These are phyloP conservation scores for Sporothrix euskadiensis DNA, from an alignment of 2,329 filamentous ascomycete genomes.

Conservation along the genomic window DNA sequence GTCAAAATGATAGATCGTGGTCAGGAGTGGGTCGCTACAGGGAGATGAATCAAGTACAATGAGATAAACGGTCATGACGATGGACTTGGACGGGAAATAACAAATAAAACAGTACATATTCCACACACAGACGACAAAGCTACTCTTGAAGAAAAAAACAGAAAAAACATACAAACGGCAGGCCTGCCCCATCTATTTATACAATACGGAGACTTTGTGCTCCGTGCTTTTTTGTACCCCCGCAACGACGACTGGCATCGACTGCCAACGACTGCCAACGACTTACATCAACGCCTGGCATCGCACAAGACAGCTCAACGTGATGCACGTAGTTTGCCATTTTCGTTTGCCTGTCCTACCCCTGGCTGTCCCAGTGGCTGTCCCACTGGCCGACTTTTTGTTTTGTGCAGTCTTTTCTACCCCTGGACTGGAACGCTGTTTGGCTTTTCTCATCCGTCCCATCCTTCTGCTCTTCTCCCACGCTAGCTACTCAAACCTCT, in stretches of 20 bases:
- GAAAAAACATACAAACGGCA: background rate
- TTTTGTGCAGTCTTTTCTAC: background rate
- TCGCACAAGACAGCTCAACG: background rate
- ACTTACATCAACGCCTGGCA: background rate
- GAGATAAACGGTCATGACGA: too few relatives aligned
- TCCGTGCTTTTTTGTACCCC: slow-evolving; percentile 5
- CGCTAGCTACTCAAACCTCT: background rate
- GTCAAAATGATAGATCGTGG: slow-evolving; percentile 15
- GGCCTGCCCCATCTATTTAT: slow-evolving; percentile 7
- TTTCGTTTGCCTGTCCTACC: background rate
- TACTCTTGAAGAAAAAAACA: background rate
- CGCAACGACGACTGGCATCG: background rate
- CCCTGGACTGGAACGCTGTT: background rate
- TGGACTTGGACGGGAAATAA: too few relatives aligned
- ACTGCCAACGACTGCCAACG: background rate
- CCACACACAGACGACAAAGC: background rate
- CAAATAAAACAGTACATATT: background rate
- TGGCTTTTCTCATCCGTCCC: background rate
- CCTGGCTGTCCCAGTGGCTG: background rate
- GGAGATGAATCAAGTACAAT: background rate
- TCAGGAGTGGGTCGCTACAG: background rate
- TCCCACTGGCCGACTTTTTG: too few relatives aligned
- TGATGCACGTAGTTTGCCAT: slow-evolving; percentile 11
- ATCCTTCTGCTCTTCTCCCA: background rate
- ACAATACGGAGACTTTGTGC: slow-evolving; percentile 6